Percentiles rank a stretch among this genome's conserved stretches.
phyloP scores from a whole-genome alignment of 305 asterid genomes.

The Stenogyne calaminthoides region DNA sequence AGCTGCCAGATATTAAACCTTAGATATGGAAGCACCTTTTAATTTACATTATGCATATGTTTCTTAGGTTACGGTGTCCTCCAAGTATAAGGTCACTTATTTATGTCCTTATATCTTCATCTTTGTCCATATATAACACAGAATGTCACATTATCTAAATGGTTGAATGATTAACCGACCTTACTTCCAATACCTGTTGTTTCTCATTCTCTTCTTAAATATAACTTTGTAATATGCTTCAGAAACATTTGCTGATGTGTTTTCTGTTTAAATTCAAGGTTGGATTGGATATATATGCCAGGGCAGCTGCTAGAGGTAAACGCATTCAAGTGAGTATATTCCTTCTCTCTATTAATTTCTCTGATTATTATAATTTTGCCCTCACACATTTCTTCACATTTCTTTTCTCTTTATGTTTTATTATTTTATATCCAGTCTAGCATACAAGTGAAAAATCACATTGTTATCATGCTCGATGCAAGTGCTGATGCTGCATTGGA shows the following conservation, averaged over 20 bases:
- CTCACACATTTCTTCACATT: neutral
- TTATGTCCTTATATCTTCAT: neutral
- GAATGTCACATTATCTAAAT: neutral
- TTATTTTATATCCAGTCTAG: constrained; percentile 25
- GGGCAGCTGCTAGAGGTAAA: constrained; percentile 52
- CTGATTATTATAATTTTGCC: neutral
- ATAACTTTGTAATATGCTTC: constrained; percentile 10
- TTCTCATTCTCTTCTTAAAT: neutral
- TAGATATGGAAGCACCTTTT: neutral
- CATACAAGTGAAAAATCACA: constrained; percentile 34
- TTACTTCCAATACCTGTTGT: neutral
- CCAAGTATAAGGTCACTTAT: neutral
- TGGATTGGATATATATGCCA: constrained; percentile 44
- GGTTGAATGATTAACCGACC: neutral
- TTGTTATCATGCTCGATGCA: constrained; percentile 39
- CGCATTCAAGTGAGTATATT: constrained; percentile 45
- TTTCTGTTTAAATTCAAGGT: constrained; percentile 30
- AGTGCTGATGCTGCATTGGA: constrained; percentile 36
- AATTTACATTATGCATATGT: neutral
- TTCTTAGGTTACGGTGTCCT: constrained; percentile 4
- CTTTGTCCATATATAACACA: neutral
- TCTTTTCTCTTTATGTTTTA: neutral
- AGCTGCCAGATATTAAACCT: neutral
- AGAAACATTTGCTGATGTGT: constrained; percentile 2
- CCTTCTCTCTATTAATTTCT: constrained; percentile 3